These are phyloP conservation scores for Bonia amplexicaulis DNA, from an alignment of 176 grass and related monocot species.

Conservation along the genomic window DNA sequence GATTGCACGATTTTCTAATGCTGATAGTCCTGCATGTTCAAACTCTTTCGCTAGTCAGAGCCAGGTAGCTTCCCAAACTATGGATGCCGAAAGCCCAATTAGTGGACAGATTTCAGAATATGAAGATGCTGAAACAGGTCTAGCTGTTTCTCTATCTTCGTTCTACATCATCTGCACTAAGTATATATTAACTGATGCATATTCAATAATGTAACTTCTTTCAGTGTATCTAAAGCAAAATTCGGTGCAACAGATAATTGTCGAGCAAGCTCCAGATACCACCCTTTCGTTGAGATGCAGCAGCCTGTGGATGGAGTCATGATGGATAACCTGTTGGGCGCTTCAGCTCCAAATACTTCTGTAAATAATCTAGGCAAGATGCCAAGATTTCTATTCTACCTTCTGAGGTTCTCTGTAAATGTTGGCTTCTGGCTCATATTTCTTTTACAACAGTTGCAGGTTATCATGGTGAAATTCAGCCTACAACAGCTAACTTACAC, in stretches of 20 bases:
- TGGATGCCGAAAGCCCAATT: slow-evolving; percentile 85
- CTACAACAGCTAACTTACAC: slow-evolving; percentile 40
- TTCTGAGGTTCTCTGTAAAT: not conserved
- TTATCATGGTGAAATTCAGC: slow-evolving; percentile 54
- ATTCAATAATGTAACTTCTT: slow-evolving; percentile 58
- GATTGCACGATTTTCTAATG: slow-evolving; percentile 48
- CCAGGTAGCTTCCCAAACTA: slow-evolving; percentile 71
- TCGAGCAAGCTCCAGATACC: slow-evolving; percentile 89
- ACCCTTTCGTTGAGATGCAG: slow-evolving; percentile 96
- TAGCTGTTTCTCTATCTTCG: slow-evolving; percentile 54
- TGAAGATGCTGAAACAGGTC: slow-evolving; percentile 99
- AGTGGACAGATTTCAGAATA: slow-evolving; percentile 92
- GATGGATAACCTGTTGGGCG: slow-evolving; percentile 49
- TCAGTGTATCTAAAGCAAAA: slow-evolving; percentile 88
- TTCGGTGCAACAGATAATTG: slow-evolving; percentile 93
- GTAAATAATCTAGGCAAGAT: slow-evolving; percentile 67
- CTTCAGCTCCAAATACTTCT: slow-evolving; percentile 44
- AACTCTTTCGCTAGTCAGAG: slow-evolving; percentile 86
- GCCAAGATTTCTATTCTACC: slow-evolving; percentile 46
- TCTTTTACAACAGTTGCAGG: slow-evolving; percentile 43
- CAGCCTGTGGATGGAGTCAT: slow-evolving; percentile 79
- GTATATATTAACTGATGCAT: slow-evolving; percentile 55
- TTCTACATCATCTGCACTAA: slow-evolving; percentile 56
- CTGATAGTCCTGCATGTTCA: slow-evolving; percentile 77
- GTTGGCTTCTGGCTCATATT: slow-evolving; percentile 25